Base-by-base conservation (phyloP, 331 rosid genomes). In the Quercus phellos region DNA sequence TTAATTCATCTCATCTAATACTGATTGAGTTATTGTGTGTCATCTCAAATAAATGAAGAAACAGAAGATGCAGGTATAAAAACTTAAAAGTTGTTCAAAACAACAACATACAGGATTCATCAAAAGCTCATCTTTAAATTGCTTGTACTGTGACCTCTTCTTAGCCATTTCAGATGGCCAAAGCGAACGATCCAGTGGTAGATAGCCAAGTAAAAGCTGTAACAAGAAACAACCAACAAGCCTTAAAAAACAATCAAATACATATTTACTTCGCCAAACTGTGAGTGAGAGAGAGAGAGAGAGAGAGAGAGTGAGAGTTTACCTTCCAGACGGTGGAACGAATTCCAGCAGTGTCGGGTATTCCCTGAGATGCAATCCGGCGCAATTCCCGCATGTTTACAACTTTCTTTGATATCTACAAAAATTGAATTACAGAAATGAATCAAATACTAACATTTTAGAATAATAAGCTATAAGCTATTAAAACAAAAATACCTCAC, bases 291-390 rank as follows among this genome's bases (percentile, higher is more conserved):
- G 46, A 32, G 35, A 29, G 46, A 38, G 46, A 38, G 46, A 35
- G 42, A 34, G 35, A 32, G 35, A 29, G 32, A 4, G 34, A 9
- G 51, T 12, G 16, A 46, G 53, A 46, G 53, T 38, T 38, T 38
- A 88, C 99, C 97, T 95, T 95, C 99, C 99, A 95, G 51, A 89
- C 97, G 0, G 96, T 89, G 54, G 98, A 86, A 70, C 99, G 98
- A 71, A 93, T 86, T 58, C 98, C 96, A 74, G 93, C 87, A 68
- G 93, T 89, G 79, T 95, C 98, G 32, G 97, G 93, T 19, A 93
- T 83, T 58, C 99, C 99, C 87, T 93, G 97, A 73, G 92, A 89
- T 4, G 98, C 88, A 78, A 90, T 84, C 84, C 80, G 86, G 73
- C 94, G 82, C 85, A 95, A 55, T 26, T 91, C 98, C 8, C 84